Percentiles rank a stretch among this genome's conserved stretches.
Conservation (phyloP, 768 basidiomycete species). For the Agrocybe pediades region DNA sequence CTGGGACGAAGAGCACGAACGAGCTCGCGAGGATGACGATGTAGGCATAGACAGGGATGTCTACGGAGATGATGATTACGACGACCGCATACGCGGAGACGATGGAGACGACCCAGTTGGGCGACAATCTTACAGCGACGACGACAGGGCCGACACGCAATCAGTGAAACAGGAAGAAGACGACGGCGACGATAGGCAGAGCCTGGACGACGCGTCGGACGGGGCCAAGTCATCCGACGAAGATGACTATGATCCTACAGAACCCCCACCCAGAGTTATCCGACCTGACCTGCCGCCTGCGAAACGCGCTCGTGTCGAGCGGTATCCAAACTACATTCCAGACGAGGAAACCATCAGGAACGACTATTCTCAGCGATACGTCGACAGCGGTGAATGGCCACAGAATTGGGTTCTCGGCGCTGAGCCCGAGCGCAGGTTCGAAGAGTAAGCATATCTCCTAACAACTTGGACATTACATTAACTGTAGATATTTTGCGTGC, state of each 20-base stretch:
- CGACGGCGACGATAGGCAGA: background rate
- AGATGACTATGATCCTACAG: background rate
- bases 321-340: constrained; percentile 82
- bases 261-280: constrained; percentile 12
- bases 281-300: constrained; percentile 55
- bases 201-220: background rate
- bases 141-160: too few relatives aligned
- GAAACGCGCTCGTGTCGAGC: constrained; percentile 69
- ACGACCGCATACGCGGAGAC: background rate
- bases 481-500: constrained; percentile 1
- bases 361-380: constrained; percentile 90
- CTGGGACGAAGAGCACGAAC: background rate
- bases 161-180: background rate
- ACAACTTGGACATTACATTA: background rate
- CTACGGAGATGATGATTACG: background rate
- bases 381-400: constrained; percentile 90
- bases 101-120: background rate
- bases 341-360: constrained; percentile 97
- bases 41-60: background rate
- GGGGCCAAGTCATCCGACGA: background rate
- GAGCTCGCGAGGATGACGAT: background rate
- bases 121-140: too few relatives aligned
- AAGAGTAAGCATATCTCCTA: constrained; percentile 71
- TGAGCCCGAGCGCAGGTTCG: constrained; percentile 84
- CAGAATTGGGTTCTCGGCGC: constrained; percentile 93